Percentiles rank a stretch among this genome's conserved stretches.
Conservation (phyloP, 2,329 filamentous ascomycete genomes). For the Aureobasidium sp. region DNA sequence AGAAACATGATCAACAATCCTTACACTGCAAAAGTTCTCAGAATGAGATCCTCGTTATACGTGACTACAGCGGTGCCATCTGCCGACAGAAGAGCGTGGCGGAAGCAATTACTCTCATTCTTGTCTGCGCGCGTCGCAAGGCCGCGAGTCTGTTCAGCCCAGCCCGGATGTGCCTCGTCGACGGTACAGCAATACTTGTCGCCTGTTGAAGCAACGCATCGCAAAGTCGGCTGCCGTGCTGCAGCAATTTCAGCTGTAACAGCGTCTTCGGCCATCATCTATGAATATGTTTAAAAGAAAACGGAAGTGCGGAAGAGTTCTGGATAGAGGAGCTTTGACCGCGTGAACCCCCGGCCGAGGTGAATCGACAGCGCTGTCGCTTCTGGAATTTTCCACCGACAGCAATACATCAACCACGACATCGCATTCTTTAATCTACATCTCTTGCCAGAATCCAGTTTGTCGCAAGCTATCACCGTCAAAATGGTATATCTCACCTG, state of each 20-base stretch:
- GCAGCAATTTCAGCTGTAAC: background rate
- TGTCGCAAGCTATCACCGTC: constrained; percentile 8
- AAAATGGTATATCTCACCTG: constrained; percentile 22
- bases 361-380: background rate
- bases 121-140: background rate
- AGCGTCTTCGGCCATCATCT: background rate
- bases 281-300: background rate
- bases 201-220: constrained; percentile 24
- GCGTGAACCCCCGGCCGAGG: background rate
- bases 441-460: background rate
- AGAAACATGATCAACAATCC: background rate
- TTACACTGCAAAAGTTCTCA: constrained; percentile 48
- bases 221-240: background rate
- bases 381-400: constrained; percentile 13
- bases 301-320: background rate
- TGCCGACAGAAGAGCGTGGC: constrained; percentile 40
- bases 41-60: constrained; percentile 43
- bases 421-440: background rate
- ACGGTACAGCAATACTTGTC: constrained; percentile 18
- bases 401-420: background rate
- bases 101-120: constrained; percentile 35
- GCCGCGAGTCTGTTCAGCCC: constrained; percentile 1
- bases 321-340: constrained; percentile 6
- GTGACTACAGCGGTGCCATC: constrained; percentile 54
- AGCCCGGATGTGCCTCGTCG: constrained; percentile 9